Percentiles rank a stretch among this genome's conserved stretches.
Evolutionary conservation across 805 yeast species (phyloP).

Genomic region (Sporopachydermia lactativora): DNA sequence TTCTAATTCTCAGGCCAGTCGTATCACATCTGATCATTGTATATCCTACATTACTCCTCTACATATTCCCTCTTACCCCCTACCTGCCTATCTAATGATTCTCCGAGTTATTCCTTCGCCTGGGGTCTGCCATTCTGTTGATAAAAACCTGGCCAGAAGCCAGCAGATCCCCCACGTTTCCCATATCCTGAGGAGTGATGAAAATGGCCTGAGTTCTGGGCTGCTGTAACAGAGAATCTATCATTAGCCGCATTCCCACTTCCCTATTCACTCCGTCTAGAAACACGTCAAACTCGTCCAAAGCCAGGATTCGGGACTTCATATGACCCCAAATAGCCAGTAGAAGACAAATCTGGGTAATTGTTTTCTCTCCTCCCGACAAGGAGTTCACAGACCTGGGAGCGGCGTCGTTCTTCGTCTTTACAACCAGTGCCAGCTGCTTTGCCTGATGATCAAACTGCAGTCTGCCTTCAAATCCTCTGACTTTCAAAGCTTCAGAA

Average conservation of each 20-base stretch:
- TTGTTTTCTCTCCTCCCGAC: conserved; percentile 96
- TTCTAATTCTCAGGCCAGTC: no score
- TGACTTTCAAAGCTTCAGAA: conserved; percentile 39
- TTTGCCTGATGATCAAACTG: conserved; percentile 42
- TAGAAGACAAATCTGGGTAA: conserved; percentile 77
- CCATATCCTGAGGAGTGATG: conserved; percentile 88
- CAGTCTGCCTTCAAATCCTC: conserved; percentile 67
- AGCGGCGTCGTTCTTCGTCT: conserved; percentile 41
- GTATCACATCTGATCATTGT: no score
- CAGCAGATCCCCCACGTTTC: conserved; percentile 44
- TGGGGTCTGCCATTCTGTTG: conserved; percentile 20
- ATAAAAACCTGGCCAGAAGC: conserved; percentile 30
- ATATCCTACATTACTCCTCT: no score
- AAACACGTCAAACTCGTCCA: conserved; percentile 95
- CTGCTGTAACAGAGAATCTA: conserved; percentile 48
- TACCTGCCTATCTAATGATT: no score
- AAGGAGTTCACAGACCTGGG: conserved; percentile 65
- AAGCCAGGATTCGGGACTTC: conserved; percentile 75
- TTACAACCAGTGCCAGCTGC: conserved; percentile 41
- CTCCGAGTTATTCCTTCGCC: conserved; percentile 8
- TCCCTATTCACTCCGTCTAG: conserved; percentile 91
- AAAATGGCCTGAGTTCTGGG: conserved; percentile 75
- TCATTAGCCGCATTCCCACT: conserved; percentile 50
- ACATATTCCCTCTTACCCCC: no score
- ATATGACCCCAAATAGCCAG: conserved; percentile 88